Base-by-base conservation (phyloP, 768 basidiomycete genomes). In the Xanthoconium stramineum region DNA sequence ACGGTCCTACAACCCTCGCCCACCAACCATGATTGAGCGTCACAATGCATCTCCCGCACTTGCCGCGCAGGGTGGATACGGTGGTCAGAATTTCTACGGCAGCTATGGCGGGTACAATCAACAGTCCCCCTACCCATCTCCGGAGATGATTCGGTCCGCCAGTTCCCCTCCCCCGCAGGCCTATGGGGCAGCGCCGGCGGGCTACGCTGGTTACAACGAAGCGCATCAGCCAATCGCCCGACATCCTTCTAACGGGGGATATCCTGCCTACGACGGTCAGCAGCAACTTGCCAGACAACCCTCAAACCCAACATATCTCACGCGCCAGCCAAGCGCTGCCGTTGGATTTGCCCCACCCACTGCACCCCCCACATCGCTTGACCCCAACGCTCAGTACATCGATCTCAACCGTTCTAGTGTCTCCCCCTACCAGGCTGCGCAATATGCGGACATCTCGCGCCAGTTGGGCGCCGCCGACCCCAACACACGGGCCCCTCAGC, bases 361-460 rank as follows among this genome's bases (percentile, higher is more conserved):
- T 1, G 29, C 32, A 7, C 52, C 57, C 14, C 55, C 62, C 14
- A 63, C 15, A 24, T 20, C 63, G 14, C 1, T 72, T 19, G 66
- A 70, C 5, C 53, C 55, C 17, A 52, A 63, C 13, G 63, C 74
- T 12, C 80, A 84, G 57, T 89, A 90, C 53, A 76, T 83, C 37
- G 84, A 90, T 61, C 75, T 91, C 40, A 75, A 72, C 65, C 78
- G 89, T 43, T 83, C 84, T 17, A 88, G 87, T 62, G 81, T 89
- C 3, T 83, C 87, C 4, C 88, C 88, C 0, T 88, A 79, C 78
- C 89, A 91, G 65, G 88, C 85, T 39, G 79, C 77, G 0, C 89
- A 91, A 67, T 90, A 90, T 63, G 81, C 77, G 19, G 88, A 86
- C 62, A 89, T 89, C 53, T 81, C 85, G 6, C 75, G 79, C 61